phyloP scores from a whole-genome alignment of 2,329 filamentous ascomycete genomes.

The Pestalotiopsis sp. region DNA sequence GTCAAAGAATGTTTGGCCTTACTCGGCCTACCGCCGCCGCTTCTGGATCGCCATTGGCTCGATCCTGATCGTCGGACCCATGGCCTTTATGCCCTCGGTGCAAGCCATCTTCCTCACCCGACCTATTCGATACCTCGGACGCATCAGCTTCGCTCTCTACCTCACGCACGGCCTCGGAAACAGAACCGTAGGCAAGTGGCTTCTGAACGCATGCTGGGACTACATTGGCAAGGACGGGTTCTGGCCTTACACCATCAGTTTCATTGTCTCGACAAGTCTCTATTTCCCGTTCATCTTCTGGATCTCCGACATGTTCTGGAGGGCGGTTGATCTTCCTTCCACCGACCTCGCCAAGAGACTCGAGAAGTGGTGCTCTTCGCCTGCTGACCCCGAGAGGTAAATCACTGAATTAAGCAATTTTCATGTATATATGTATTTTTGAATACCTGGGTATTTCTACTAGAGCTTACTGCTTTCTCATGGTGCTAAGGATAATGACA shows the following conservation, averaged over 20 bases:
- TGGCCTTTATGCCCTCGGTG: slow-evolving; percentile 26
- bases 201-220: slow-evolving; percentile 30
- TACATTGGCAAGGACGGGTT: slow-evolving; percentile 32
- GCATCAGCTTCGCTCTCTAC: slow-evolving; percentile 61
- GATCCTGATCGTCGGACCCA: slow-evolving; percentile 37
- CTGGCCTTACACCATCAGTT: slow-evolving; percentile 29
- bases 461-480: background rate
- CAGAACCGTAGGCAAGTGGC: slow-evolving; percentile 28
- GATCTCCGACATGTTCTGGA: slow-evolving; percentile 54
- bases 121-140: slow-evolving; percentile 56
- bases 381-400: background rate
- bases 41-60: slow-evolving; percentile 33
- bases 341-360: slow-evolving; percentile 28
- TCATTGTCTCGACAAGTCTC: slow-evolving; percentile 23
- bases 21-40: slow-evolving; percentile 30
- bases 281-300: slow-evolving; percentile 44
- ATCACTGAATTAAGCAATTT: background rate
- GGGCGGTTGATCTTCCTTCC: slow-evolving; percentile 28
- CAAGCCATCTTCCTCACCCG: slow-evolving; percentile 29
- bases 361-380: slow-evolving; percentile 27
- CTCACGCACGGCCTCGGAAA: slow-evolving; percentile 54
- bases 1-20: slow-evolving; percentile 31
- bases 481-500: background rate
- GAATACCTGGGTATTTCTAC: background rate
- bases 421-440: background rate